Evolutionary conservation across 2,329 filamentous ascomycete species (phyloP), one percentile per base, ranked within the genome.

Genomic region (Aspergillus jensenii): DNA sequence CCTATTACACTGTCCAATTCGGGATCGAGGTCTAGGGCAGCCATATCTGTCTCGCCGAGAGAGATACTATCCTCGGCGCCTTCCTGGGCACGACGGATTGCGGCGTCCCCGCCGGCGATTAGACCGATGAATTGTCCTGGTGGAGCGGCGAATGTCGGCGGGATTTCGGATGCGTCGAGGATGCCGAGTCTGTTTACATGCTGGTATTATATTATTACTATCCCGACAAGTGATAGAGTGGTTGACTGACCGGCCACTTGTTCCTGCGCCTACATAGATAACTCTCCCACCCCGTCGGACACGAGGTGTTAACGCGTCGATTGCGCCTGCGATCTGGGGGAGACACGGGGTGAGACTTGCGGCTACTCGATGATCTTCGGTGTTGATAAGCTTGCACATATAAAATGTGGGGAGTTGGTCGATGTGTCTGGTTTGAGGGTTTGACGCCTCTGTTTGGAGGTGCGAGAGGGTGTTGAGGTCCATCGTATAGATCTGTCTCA

Each of bases 381-480:
- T 54, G 50, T 77, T 77, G 59, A 78, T 74, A 11, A 74, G 63
- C 14, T 61, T 62, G 52, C 75, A 78, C 49, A 77, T 70, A 23
- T 75, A 66, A n/a, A 71, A 50, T 1, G 75, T 74, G 21, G 71
- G 71, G 17, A 76, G 64, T 6, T 63, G 64, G 43, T 77, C 75
- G 31, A 77, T 76, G 35, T 73, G 53, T 11, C 57, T 57, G 6
- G 70, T 76, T 15, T 62, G 62, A 19, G 67, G 65, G 58, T 76
- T 76, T 11, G 68, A 63, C 43, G 68, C 66, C 61, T 77, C 75
- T 6, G 74, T 77, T 61, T 77, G 70, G 51, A 77, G 62, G 12
- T 65, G 62, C 21, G 65, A 61, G 54, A 76, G 61, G 19, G 25
- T 27, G 25, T 27, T 27, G 25, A 27, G 25, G 25, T 27, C 25